phyloP scores from a whole-genome alignment of 805 yeast genomes.

The Kodamaea restingae region DNA sequence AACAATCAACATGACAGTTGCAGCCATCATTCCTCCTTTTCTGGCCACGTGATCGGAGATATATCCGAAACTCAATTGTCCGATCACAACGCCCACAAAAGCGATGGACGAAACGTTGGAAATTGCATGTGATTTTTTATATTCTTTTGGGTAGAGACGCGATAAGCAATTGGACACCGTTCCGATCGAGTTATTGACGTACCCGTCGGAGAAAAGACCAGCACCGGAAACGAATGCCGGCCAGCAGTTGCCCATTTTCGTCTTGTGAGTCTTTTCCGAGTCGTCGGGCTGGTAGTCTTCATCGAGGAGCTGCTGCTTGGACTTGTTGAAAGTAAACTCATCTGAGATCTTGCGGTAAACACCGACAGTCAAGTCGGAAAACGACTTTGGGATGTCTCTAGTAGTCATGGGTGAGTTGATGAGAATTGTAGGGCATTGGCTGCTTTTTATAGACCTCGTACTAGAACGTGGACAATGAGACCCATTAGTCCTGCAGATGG shows the following conservation, averaged over 20 bases:
- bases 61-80: slow-evolving; percentile 76
- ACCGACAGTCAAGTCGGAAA: slow-evolving; percentile 33
- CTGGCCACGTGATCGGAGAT: slow-evolving; percentile 76
- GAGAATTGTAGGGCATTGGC: neutral
- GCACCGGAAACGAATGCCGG: slow-evolving; percentile 66
- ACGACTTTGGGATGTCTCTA: slow-evolving; percentile 50
- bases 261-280: slow-evolving; percentile 11
- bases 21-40: slow-evolving; percentile 74
- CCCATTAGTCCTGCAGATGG: too few relatives aligned
- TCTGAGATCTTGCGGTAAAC: slow-evolving; percentile 38
- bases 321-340: slow-evolving; percentile 42
- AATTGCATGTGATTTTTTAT: slow-evolving; percentile 62
- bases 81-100: slow-evolving; percentile 86
- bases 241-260: slow-evolving; percentile 12
- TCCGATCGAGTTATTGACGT: slow-evolving; percentile 78
- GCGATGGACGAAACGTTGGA: slow-evolving; percentile 81
- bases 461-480: neutral
- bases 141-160: slow-evolving; percentile 59
- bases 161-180: slow-evolving; percentile 70
- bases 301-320: slow-evolving; percentile 17
- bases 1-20: slow-evolving; percentile 68
- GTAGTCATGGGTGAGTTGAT: slow-evolving; percentile 15
- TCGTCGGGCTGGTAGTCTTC: slow-evolving; percentile 16
- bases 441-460: neutral
- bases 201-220: slow-evolving; percentile 90